A percentile compares a stretch with the other conserved stretches of the same genome.
Evolutionary conservation across 345 rosid species (phyloP).

Genomic region (Anastatica hierochuntica): DNA sequence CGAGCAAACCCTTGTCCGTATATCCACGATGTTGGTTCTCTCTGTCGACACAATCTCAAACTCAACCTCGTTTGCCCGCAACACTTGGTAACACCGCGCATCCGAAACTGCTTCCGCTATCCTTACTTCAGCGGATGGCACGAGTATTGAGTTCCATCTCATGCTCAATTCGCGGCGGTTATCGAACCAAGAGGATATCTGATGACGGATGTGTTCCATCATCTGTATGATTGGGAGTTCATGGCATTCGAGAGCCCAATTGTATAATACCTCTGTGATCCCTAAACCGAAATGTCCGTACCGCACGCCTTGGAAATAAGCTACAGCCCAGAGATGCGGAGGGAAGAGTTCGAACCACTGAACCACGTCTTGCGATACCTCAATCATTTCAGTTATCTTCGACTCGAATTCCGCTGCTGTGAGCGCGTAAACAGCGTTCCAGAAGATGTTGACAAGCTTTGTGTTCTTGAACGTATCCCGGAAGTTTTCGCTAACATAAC

Average conservation of each 20-base stretch:
- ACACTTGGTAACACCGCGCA: slow-evolving; percentile 89
- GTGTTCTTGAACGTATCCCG: slow-evolving; percentile 92
- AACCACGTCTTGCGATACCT: slow-evolving; percentile 69
- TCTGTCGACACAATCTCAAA: slow-evolving; percentile 97
- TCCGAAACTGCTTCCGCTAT: slow-evolving; percentile 74
- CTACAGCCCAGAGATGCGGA: slow-evolving; percentile 88
- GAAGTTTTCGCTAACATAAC: slow-evolving; percentile 77
- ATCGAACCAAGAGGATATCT: slow-evolving; percentile 51
- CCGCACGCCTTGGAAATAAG: slow-evolving; percentile 82
- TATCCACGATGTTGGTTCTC: slow-evolving; percentile 91
- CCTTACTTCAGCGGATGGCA: slow-evolving; percentile 85
- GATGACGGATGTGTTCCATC: slow-evolving; percentile 83
- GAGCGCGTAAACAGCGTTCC: slow-evolving; percentile 95
- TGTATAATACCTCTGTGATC: slow-evolving; percentile 69
- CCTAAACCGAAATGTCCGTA: slow-evolving; percentile 87
- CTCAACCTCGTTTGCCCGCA: slow-evolving; percentile 93
- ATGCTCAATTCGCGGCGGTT: slow-evolving; percentile 60
- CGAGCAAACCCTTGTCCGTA: slow-evolving; percentile 69
- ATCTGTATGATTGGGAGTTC: slow-evolving; percentile 89
- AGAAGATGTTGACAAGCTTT: slow-evolving; percentile 82
- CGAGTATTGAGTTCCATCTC: slow-evolving; percentile 83
- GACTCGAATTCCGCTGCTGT: slow-evolving; percentile 73
- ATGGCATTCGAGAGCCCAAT: slow-evolving; percentile 96
- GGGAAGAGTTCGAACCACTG: slow-evolving; percentile 72
- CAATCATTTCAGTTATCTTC: slow-evolving; percentile 81